These are phyloP conservation scores for Beauveria medogensis DNA, from an alignment of 2,329 filamentous ascomycete genomes.

Conservation along the genomic window DNA sequence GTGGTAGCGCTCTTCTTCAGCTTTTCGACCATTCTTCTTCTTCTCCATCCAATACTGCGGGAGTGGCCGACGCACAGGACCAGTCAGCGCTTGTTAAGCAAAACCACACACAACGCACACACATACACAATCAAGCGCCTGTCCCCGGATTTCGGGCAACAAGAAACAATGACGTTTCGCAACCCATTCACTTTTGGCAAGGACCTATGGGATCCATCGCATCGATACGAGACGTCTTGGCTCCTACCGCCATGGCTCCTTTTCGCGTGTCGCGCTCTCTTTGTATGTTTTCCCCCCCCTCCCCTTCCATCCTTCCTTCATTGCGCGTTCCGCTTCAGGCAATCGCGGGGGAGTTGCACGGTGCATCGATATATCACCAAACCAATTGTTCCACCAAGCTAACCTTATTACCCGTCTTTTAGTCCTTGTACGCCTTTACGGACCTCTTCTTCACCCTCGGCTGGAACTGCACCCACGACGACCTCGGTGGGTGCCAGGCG, in stretches of 20 bases:
- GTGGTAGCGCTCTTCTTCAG: no score
- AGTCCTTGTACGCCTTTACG: slow-evolving; percentile 60
- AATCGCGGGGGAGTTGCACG: no score
- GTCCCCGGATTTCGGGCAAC: background rate
- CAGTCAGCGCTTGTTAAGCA: no score
- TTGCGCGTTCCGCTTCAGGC: no score
- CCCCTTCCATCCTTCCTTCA: background rate
- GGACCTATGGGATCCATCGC: slow-evolving; percentile 44
- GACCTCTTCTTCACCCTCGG: slow-evolving; percentile 62
- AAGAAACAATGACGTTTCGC: slow-evolving; percentile 11
- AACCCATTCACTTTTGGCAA: slow-evolving; percentile 31
- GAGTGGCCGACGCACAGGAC: no score
- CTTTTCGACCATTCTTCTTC: no score
- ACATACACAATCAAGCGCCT: background rate
- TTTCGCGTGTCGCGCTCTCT: slow-evolving; percentile 45
- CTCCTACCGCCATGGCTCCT: slow-evolving; percentile 59
- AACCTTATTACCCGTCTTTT: background rate
- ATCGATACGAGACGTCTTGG: slow-evolving; percentile 76
- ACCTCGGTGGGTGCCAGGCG: slow-evolving; percentile 32
- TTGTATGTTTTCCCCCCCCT: slow-evolving; percentile 32
- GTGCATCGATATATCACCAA: background rate
- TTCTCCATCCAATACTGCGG: no score
- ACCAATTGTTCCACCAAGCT: background rate
- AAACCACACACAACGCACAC: no score
- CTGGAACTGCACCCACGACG: slow-evolving; percentile 49